Conservation (phyloP, 169 alveolate genomes). For the Perkinsus olseni region DNA sequence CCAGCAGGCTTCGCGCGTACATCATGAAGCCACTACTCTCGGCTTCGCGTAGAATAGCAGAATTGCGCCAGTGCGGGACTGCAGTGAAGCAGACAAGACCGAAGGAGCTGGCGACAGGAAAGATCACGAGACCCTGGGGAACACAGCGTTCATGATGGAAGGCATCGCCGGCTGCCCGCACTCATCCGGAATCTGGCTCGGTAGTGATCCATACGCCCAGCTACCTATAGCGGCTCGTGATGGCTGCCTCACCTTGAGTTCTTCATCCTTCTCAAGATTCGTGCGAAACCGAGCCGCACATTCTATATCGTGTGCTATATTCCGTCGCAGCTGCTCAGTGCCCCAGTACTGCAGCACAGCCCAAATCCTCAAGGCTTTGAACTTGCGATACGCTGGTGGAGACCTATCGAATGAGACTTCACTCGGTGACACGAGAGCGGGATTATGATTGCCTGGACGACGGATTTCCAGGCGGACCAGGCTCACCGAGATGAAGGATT, state of each 20-base stretch:
- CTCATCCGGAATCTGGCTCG: too few relatives aligned
- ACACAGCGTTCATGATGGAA: too few relatives aligned
- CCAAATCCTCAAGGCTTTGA: neutral
- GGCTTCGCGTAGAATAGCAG: neutral
- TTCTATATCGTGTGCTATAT: neutral
- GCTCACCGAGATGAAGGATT: neutral
- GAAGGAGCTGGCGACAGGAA: neutral
- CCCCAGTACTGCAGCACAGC: neutral
- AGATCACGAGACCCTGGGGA: neutral
- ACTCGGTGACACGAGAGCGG: neutral
- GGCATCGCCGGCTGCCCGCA: neutral
- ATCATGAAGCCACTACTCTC: neutral
- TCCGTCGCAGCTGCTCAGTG: neutral
- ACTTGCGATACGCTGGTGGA: neutral
- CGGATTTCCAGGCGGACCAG: too few relatives aligned
- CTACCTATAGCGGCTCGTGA: too few relatives aligned
- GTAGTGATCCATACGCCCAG: too few relatives aligned
- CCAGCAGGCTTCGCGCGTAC: neutral
- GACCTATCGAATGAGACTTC: neutral
- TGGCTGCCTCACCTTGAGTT: too few relatives aligned
- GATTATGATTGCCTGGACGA: too few relatives aligned
- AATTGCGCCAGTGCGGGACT: neutral
- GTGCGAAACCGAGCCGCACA: neutral
- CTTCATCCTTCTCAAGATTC: too few relatives aligned
- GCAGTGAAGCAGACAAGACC: neutral